These are phyloP conservation scores for Tetrahymena borealis DNA, from an alignment of 73 alveolate species.

Conservation along the genomic window DNA sequence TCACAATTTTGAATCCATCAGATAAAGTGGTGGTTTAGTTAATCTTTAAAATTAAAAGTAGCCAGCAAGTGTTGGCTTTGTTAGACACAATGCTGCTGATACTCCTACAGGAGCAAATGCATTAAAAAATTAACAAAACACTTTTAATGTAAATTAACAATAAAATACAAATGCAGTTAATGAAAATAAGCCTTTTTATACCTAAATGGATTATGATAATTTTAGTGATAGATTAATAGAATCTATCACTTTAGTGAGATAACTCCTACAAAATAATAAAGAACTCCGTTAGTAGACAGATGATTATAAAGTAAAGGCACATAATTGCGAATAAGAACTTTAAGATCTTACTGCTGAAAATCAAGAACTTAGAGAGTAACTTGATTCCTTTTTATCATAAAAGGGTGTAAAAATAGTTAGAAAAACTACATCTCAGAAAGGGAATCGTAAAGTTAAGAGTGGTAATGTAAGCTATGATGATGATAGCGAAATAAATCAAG, in stretches of 20 bases:
- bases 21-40: neutral
- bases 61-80: neutral
- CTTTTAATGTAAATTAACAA: neutral
- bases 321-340: conserved; percentile 5
- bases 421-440: neutral
- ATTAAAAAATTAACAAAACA: neutral
- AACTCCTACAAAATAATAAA: conserved; percentile 23
- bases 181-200: neutral
- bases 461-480: neutral
- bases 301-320: conserved; percentile 2
- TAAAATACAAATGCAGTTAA: neutral
- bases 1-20: neutral
- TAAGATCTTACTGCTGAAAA: conserved; percentile 5
- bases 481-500: neutral
- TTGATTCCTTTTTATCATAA: neutral
- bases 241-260: conserved; percentile 38
- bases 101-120: neutral
- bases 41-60: neutral
- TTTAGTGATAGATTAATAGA: conserved; percentile 43
- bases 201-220: conserved; percentile 4
- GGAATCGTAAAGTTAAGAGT: neutral
- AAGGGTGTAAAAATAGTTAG: neutral
- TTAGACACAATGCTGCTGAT: neutral
- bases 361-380: conserved; percentile 22
- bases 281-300: conserved; percentile 35